These are phyloP conservation scores for Dictyophora rubrovolvata DNA, from an alignment of 768 basidiomycete species.

Conservation along the genomic window DNA sequence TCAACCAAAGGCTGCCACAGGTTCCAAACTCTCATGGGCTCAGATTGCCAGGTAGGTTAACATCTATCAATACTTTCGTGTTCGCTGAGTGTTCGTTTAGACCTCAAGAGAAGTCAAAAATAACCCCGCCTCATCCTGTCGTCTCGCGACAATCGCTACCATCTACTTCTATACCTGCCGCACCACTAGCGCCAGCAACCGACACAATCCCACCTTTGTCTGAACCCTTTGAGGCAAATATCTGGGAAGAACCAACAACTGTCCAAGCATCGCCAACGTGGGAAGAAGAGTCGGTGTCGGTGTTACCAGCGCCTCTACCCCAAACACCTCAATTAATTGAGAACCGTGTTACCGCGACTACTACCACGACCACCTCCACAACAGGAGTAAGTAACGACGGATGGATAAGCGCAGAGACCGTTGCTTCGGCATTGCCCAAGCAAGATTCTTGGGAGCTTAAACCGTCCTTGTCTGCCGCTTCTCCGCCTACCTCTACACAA, in stretches of 20 bases:
- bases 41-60: slow-evolving; percentile 62
- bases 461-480: slow-evolving; percentile 11
- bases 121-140: slow-evolving; percentile 25
- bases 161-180: slow-evolving; percentile 19
- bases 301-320: background rate
- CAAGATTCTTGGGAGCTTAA: slow-evolving; percentile 3
- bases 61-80: background rate
- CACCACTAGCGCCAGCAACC: slow-evolving; percentile 18
- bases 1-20: slow-evolving; percentile 35
- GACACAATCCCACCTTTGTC: slow-evolving; percentile 8
- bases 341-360: background rate
- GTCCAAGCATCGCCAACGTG: slow-evolving; percentile 50
- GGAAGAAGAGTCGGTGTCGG: slow-evolving; percentile 51
- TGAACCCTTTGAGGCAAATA: slow-evolving; percentile 15
- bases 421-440: slow-evolving; percentile 3
- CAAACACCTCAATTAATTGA: slow-evolving; percentile 19
- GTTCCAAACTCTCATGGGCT: slow-evolving; percentile 77
- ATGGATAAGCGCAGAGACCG: slow-evolving; percentile 11
- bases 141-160: slow-evolving; percentile 7
- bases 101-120: slow-evolving; percentile 20
- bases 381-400: slow-evolving; percentile 4
- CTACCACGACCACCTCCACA: background rate
- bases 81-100: slow-evolving; percentile 7
- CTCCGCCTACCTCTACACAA: slow-evolving; percentile 16
- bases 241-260: slow-evolving; percentile 70